Percentiles rank a stretch among this genome's conserved stretches.
Evolutionary conservation across 2,329 filamentous ascomycete genomes (phyloP).

Genomic region (Blastomyces gilchristii): DNA sequence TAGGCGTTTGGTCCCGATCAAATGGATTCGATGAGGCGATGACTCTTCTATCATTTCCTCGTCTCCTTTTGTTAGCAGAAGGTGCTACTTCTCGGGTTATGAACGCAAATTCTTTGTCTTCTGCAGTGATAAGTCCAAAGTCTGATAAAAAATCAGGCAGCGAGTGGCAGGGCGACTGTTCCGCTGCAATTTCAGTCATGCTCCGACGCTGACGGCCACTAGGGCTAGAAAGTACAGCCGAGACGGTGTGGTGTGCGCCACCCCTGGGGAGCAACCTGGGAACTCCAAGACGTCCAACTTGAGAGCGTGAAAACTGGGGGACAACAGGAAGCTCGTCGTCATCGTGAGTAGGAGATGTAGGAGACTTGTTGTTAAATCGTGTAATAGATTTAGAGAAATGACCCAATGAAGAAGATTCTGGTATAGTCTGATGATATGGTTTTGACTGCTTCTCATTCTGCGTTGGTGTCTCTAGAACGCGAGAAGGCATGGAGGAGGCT

Average conservation of each 20-base stretch:
- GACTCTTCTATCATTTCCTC: slow-evolving; percentile 25
- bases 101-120: slow-evolving; percentile 32
- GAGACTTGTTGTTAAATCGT: slow-evolving; percentile 14
- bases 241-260: not conserved
- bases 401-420: slow-evolving; percentile 24
- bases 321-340: slow-evolving; percentile 30
- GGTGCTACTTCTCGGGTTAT: slow-evolving; percentile 26
- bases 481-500: slow-evolving; percentile 31
- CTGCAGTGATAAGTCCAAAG: slow-evolving; percentile 29
- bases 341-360: slow-evolving; percentile 24
- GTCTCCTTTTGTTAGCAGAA: slow-evolving; percentile 30
- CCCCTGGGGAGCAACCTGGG: not conserved
- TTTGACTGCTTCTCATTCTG: slow-evolving; percentile 17
- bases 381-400: not conserved
- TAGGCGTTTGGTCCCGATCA: not conserved
- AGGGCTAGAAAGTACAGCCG: slow-evolving; percentile 29
- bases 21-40: slow-evolving; percentile 9
- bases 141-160: slow-evolving; percentile 21
- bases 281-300: slow-evolving; percentile 8
- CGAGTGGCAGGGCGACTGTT: slow-evolving; percentile 28
- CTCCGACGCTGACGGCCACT: slow-evolving; percentile 29
- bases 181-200: slow-evolving; percentile 35
- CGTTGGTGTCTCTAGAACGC: slow-evolving; percentile 32
- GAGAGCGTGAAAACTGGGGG: slow-evolving; percentile 6
- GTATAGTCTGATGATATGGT: slow-evolving; percentile 20